Percentiles rank a stretch among this genome's conserved stretches.
Conservation (phyloP, 768 basidiomycete species). For the Boletellus sp. region DNA sequence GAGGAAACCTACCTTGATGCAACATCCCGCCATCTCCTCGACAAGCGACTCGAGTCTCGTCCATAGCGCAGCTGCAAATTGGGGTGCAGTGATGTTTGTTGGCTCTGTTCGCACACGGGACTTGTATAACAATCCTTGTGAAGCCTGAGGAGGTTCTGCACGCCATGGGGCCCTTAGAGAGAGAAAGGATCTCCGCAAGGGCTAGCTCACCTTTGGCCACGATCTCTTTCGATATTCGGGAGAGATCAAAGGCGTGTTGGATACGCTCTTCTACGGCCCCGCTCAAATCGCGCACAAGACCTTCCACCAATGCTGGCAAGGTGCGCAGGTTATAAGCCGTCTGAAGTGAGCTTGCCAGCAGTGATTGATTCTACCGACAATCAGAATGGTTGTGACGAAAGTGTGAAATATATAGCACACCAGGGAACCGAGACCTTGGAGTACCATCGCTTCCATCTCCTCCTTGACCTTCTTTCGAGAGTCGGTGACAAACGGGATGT, state of each 20-base stretch:
- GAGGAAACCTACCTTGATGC: constrained; percentile 64
- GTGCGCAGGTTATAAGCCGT: constrained; percentile 91
- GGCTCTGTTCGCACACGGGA: constrained; percentile 89
- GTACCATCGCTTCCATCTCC: constrained; percentile 92
- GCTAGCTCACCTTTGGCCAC: constrained; percentile 60
- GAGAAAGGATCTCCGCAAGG: neutral
- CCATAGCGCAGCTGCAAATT: constrained; percentile 64
- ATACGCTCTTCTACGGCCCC: constrained; percentile 83
- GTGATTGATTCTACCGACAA: constrained; percentile 69
- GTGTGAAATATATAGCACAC: constrained; percentile 41
- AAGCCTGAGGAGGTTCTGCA: constrained; percentile 21
- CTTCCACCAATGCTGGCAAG: constrained; percentile 77
- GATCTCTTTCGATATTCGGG: constrained; percentile 82
- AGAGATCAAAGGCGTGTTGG: constrained; percentile 78
- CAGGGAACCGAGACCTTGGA: constrained; percentile 69
- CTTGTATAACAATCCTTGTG: constrained; percentile 59
- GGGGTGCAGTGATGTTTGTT: constrained; percentile 80
- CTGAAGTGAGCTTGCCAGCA: constrained; percentile 91
- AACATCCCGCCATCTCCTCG: constrained; percentile 82
- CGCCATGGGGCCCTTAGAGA: neutral
- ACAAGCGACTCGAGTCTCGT: constrained; percentile 72
- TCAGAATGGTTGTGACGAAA: neutral
- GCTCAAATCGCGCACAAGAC: constrained; percentile 73
- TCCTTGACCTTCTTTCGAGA: constrained; percentile 65
- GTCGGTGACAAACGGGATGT: constrained; percentile 69